Evolutionary conservation across 257 asterid species (phyloP), one percentile per base, ranked within the genome.

Genomic region (Thymus quinquecostatus): DNA sequence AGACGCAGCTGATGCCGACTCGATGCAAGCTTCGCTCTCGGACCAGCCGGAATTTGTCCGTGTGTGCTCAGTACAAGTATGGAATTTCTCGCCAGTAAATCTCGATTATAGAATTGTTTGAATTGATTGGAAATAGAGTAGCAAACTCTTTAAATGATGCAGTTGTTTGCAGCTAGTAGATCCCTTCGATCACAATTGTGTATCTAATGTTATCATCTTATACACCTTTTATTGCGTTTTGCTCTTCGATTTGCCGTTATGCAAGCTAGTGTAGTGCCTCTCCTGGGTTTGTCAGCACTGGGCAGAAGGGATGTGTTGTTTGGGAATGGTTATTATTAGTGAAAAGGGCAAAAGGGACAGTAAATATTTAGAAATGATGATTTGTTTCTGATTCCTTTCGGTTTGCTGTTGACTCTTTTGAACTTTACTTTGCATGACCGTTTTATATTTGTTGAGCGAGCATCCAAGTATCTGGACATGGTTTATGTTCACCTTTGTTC

Each of bases 61-160:
- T 89, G 75, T 79, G 66, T 36, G 96, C 96, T 3, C 76, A 83
- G 49, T 81, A 82, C 82, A 71, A 81, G 96, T 92, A 81, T 72
- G 82, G 54, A 43, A 8, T 68, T 68, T 43, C 44, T 62, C 4
- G 12, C 29, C 55, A 14, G 0, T 64, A 45, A 28, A 28, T 66
- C 29, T 44, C 49, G 49, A 5, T 38, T 38, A 5, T 66, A 27
- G 32, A 28, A 54, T 32, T 72, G 32, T 41, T 68, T 76, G 12
- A 60, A 44, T 30, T 47, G 7, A 1, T 12, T 3, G 49, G 70
- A 64, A 36, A 47, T 58, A 13, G 41, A 54, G 62, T 56, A 63
- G 66, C 21, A 13, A 41, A 56, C 41, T 28, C 21, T 4, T 47
- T 13, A 68, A 44, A 8, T 57, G 68, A 51, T 50, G 78, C 69